Evolutionary conservation across 1,284 basidiomycete species (phyloP).

Genomic region (Trichosporon faecale): DNA sequence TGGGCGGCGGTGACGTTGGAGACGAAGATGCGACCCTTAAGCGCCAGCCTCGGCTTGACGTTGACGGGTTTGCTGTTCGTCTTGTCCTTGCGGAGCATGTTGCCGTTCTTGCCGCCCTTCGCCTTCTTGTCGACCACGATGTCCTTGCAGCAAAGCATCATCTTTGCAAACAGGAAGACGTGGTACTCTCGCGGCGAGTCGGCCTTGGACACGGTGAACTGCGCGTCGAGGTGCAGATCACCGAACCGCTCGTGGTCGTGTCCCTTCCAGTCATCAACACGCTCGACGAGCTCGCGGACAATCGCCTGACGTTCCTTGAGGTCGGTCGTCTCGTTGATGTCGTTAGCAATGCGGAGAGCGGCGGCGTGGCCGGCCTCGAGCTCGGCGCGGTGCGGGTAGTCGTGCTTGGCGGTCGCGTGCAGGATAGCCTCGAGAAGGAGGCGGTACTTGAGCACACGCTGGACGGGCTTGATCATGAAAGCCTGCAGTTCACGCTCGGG

Average conservation of each 20-base stretch:
- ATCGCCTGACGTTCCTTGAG: conserved; percentile 67
- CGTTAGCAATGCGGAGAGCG: conserved; percentile 89
- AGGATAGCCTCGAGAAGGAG: conserved; percentile 58
- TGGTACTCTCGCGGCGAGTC: conserved; percentile 97
- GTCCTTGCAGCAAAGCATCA: conserved; percentile 98
- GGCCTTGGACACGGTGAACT: conserved; percentile 93
- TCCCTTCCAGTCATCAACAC: conserved; percentile 99
- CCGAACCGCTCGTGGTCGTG: conserved; percentile 94
- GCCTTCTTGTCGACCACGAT: conserved; percentile 47
- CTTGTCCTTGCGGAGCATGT: conserved; percentile 50
- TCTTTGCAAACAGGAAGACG: conserved; percentile 98
- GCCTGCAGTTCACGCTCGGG: conserved; percentile 69
- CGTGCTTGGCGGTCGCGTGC: conserved; percentile 46
- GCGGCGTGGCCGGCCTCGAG: conserved; percentile 78
- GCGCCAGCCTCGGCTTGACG: conserved; percentile 73
- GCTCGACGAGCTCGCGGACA: conserved; percentile 78
- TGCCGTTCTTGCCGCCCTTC: conserved; percentile 45
- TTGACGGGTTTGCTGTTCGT: conserved; percentile 57
- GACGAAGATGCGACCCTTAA: conserved; percentile 97
- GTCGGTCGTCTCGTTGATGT: conserved; percentile 91
- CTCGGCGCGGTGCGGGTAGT: conserved; percentile 73
- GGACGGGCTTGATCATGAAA: conserved; percentile 74
- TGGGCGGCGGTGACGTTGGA: conserved; percentile 80
- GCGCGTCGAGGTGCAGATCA: conserved; percentile 85
- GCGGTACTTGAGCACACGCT: conserved; percentile 74